These are phyloP conservation scores for Apostasia shenzhenica DNA, from an alignment of 106 monocot species.

Conservation along the genomic window DNA sequence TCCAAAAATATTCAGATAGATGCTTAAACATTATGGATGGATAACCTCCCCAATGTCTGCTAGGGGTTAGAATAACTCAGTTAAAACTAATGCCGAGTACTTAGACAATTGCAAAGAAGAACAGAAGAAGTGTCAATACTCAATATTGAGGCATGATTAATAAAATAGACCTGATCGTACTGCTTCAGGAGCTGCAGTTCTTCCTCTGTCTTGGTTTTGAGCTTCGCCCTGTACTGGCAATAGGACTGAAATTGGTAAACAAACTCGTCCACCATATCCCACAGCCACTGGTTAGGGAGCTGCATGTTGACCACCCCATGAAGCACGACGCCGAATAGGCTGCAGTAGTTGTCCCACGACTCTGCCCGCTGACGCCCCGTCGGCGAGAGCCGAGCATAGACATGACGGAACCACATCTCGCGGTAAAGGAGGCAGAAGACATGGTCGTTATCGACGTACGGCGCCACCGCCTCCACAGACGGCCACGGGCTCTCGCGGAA, in stretches of 20 bases:
- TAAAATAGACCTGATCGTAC: slow-evolving; percentile 55
- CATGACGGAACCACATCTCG: slow-evolving; percentile 93
- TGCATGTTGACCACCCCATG: slow-evolving; percentile 97
- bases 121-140: no score
- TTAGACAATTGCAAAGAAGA: no score
- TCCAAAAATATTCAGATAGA: no score
- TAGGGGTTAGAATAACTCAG: no score
- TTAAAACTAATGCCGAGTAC: no score
- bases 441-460: slow-evolving; percentile 93
- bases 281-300: slow-evolving; percentile 97
- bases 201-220: slow-evolving; percentile 73
- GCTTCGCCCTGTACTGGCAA: slow-evolving; percentile 90
- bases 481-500: slow-evolving; percentile 93
- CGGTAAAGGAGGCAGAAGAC: slow-evolving; percentile 95
- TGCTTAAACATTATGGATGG: no score
- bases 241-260: slow-evolving; percentile 95
- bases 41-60: no score
- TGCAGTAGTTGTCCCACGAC: slow-evolving; percentile 97
- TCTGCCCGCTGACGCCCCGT: slow-evolving; percentile 68
- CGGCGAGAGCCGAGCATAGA: slow-evolving; percentile 49
- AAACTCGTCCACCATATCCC: slow-evolving; percentile 99
- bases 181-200: slow-evolving; percentile 74
- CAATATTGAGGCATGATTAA: no score
- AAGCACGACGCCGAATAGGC: slow-evolving; percentile 84
- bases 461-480: slow-evolving; percentile 77